phyloP scores from a whole-genome alignment of 2,329 filamentous ascomycete species.

The Calonectria honghensis region DNA sequence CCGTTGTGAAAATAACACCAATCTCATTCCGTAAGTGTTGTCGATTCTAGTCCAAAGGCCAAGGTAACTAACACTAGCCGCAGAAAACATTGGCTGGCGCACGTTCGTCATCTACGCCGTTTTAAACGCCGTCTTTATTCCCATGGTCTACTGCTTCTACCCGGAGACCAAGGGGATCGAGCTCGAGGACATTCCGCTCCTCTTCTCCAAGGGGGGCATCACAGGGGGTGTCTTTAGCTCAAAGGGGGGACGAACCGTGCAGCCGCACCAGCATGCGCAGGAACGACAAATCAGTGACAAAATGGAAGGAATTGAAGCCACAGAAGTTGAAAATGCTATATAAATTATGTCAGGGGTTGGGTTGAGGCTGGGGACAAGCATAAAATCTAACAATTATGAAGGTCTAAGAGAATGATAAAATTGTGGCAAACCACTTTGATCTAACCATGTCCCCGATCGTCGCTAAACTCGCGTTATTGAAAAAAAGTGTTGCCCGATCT shows the following conservation, averaged over 20 bases:
- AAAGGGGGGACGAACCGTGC: constrained; percentile 35
- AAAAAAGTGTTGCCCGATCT: neutral
- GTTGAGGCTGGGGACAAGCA: neutral
- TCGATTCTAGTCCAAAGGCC: neutral
- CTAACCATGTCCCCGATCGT: neutral
- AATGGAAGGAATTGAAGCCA: constrained; percentile 3
- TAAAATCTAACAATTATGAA: neutral
- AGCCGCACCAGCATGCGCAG: constrained; percentile 38
- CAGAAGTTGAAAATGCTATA: constrained; percentile 26
- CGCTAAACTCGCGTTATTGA: neutral
- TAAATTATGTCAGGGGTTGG: neutral
- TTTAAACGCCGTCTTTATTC: constrained; percentile 54
- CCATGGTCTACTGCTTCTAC: constrained; percentile 56
- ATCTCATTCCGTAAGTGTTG: constrained; percentile 72
- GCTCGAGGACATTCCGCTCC: constrained; percentile 62
- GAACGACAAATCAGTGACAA: constrained; percentile 27
- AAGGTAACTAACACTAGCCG: neutral
- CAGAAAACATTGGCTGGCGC: constrained; percentile 51
- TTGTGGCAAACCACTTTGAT: neutral
- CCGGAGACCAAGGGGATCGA: constrained; percentile 59
- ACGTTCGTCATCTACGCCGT: constrained; percentile 57
- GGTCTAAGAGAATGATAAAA: neutral
- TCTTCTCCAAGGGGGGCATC: constrained; percentile 38
- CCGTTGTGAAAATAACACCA: constrained; percentile 81
- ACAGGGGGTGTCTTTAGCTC: constrained; percentile 35